A percentile compares a stretch with the other conserved stretches of the same genome.
phyloP scores from a whole-genome alignment of 139 green algal genomes.

The Chlamydomonas sp. region DNA sequence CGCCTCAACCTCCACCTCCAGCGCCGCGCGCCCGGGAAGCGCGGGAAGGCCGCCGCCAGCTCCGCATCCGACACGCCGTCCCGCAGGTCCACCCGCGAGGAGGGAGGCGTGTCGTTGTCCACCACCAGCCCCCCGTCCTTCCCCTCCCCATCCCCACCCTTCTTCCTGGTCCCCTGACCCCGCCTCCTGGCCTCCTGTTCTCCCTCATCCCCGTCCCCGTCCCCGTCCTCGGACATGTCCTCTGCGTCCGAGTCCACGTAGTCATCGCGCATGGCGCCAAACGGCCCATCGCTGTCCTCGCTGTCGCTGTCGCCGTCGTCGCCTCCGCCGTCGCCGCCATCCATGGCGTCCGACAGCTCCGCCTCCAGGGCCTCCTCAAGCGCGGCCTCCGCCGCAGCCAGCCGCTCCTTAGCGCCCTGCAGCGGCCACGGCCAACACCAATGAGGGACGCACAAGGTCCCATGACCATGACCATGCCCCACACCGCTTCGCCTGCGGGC shows the following conservation, averaged over 20 bases:
- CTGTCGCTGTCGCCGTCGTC: neutral
- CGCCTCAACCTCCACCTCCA: slow-evolving; percentile 64
- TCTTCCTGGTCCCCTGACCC: neutral
- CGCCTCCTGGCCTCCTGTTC: neutral
- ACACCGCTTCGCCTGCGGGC: neutral
- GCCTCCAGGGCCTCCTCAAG: slow-evolving; percentile 59
- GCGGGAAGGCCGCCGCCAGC: slow-evolving; percentile 57
- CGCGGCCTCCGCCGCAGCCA: slow-evolving; percentile 40
- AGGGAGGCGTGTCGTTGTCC: slow-evolving; percentile 8
- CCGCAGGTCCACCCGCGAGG: slow-evolving; percentile 43
- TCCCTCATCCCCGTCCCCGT: neutral
- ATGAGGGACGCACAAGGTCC: too few species aligned
- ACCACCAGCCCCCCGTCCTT: slow-evolving; percentile 13
- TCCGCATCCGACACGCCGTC: slow-evolving; percentile 38
- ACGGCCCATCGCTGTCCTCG: too few species aligned
- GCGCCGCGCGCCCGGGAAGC: slow-evolving; percentile 70
- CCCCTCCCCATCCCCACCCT: neutral
- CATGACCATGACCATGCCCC: neutral
- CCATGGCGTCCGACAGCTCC: slow-evolving; percentile 26
- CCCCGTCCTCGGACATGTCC: neutral
- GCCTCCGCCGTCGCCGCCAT: neutral
- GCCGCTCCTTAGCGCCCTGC: slow-evolving; percentile 35
- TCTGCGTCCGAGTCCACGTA: too few species aligned
- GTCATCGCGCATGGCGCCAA: too few species aligned
- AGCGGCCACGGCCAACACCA: neutral